Conservation (phyloP, 2,329 filamentous ascomycete species). For the Coniochaeta ligniaria region DNA sequence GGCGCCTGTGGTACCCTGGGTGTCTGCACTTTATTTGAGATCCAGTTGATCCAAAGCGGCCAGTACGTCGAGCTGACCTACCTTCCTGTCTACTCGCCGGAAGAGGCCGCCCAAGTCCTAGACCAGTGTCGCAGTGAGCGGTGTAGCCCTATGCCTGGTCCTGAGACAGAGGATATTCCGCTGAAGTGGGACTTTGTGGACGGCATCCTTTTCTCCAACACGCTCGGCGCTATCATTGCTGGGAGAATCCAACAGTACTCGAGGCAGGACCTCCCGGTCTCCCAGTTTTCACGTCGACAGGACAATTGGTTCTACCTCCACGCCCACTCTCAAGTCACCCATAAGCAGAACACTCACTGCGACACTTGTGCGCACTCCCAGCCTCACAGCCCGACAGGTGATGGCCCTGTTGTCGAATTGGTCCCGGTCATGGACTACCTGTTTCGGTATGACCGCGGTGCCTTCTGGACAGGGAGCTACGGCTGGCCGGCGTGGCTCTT, state of each 20-base stretch:
- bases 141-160: too few species aligned
- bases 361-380: neutral
- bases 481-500: conserved; percentile 57
- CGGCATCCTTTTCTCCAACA: conserved; percentile 45
- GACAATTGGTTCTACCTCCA: conserved; percentile 64
- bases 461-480: conserved; percentile 46
- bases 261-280: conserved; percentile 3
- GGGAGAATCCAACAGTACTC: conserved; percentile 31
- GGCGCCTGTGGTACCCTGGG: neutral
- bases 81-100: neutral
- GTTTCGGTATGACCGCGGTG: conserved; percentile 57
- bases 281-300: conserved; percentile 37
- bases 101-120: too few species aligned
- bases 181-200: conserved; percentile 47
- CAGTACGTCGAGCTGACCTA: neutral
- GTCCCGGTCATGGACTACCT: conserved; percentile 34
- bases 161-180: neutral
- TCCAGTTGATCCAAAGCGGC: neutral
- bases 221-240: conserved; percentile 44
- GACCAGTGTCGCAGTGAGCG: too few species aligned
- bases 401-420: neutral
- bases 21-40: neutral
- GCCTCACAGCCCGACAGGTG: neutral
- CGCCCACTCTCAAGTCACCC: conserved; percentile 25
- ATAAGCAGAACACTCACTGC: too few species aligned